Evolutionary conservation across 2,329 filamentous ascomycete genomes (phyloP), one percentile per base, ranked within the genome.

Genomic region (Neopestalotiopsis sp.): DNA sequence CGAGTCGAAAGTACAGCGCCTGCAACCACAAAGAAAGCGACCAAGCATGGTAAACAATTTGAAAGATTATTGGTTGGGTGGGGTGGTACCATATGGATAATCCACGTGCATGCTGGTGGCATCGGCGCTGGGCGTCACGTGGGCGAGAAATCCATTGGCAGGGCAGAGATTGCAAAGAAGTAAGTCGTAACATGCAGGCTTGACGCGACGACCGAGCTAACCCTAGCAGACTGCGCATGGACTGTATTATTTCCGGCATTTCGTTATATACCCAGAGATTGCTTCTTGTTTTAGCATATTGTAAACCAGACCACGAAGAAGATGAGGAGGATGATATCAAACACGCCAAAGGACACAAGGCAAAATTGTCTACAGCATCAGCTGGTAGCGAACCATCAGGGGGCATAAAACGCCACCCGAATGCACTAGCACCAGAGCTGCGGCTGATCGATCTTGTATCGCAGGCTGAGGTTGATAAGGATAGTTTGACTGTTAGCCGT

Each of bases 171-270:
- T 78, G 90, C 94, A 71, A 97, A 97, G 81, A 95, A 95, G 93
- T 97, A 79, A 87, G 93, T 87, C 4, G 6, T 1, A 4, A 20
- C 3, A 13, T 2, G 5, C 32, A 20, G 30, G 20, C 59, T 10
- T 62, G 10, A 5, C 28, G 40, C 28, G 30, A 30, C 32, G n/a
- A 24, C 13, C 45, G 40, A 57, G 59, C 79, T 81, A 74, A 81
- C 78, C 71, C 65, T 32, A 32, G 20, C 73, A 95, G 92, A 81
- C 89, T 98, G 81, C 93, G 94, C 77, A 97, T 96, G 82, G 96
- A 99, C 84, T 98, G 96, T 85, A 94, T 97, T 80, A 94, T 99
- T 85, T 97, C 96, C 79, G 96, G 96, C 76, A 92, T 99, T 81
- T 97, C 95, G 73, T 87, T 99, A 81, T 98, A 98, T 90, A 97